Evolutionary conservation across 1,139 yeast species (phyloP), one percentile per base, ranked within the genome.

Genomic region (Pichia sp.): DNA sequence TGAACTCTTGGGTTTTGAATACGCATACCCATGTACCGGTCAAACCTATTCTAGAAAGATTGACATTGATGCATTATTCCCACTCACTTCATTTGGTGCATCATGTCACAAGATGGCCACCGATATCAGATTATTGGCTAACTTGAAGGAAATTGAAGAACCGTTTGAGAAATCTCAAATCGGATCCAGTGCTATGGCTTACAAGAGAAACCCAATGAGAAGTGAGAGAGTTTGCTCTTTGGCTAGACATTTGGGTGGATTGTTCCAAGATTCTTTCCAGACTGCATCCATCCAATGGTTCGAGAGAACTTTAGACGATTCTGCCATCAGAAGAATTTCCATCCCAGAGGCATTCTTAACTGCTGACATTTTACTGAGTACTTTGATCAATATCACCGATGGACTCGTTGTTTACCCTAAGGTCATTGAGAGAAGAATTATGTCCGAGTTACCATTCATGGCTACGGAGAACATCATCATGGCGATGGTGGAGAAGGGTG

Each of bases 401-500:
- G 99, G 98, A 13, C 71, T 91, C 47, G 98, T 93, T 38, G 98
- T 91, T 32, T 91, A 93, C 67, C 98, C 98, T 51, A 88, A 91
- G 74, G 98, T 91, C 51, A 91, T 91, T 57, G 96, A 83, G 67
- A 83, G 97, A 70, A 83, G 97, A 67, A 91, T 91, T 63, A 78
- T 62, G 60, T 74, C 96, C 35, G 98, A 93, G 65, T 73, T 91
- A 56, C 99, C 99, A 51, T 91, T 93, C 71, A 91, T 91, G 99
- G 99, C 99, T 48, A 91, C 99, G 38, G 99, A 91, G 67, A 91
- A 91, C 66, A 78, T 91, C 60, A 91, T 91, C 62, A 91, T 91
- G 99, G 98, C 98, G 39, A 91, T 91, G 96, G 98, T 91, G 42
- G 94, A 87, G 65, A 81, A 82, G 62, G 97, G 97, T 52, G 97